Percentiles rank a stretch among this genome's conserved stretches.
Conservation (phyloP, 2,329 filamentous ascomycete species). For the Aschersonia sp. region DNA sequence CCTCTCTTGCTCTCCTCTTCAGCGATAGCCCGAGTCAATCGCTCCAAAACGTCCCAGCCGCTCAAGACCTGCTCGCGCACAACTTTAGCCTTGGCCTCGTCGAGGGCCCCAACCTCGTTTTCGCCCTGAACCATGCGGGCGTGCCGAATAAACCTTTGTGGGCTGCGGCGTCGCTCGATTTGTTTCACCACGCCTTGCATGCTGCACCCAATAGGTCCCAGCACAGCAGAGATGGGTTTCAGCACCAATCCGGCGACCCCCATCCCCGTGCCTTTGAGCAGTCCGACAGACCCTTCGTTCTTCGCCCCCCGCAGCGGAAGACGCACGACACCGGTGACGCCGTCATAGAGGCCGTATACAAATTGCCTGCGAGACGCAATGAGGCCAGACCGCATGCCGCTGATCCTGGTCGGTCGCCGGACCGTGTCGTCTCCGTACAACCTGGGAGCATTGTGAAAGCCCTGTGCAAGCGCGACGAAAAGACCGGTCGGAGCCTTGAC, state of each 20-base stretch:
- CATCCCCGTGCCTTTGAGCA: constrained; percentile 43
- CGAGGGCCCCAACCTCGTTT: constrained; percentile 23
- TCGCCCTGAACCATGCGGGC: constrained; percentile 45
- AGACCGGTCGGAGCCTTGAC: constrained; percentile 45
- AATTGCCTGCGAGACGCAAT: constrained; percentile 47
- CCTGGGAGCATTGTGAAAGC: constrained; percentile 56
- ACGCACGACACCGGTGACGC: constrained; percentile 44
- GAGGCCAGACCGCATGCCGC: constrained; percentile 48
- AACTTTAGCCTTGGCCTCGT: constrained; percentile 15
- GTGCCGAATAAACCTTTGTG: constrained; percentile 36
- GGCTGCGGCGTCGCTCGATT: constrained; percentile 34
- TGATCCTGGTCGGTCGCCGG: constrained; percentile 45
- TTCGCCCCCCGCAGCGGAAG: constrained; percentile 44
- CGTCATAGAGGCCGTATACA: constrained; percentile 49
- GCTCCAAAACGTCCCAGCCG: constrained; percentile 17
- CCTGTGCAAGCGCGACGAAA: constrained; percentile 46
- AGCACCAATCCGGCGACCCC: constrained; percentile 49
- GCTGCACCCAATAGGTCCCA: constrained; percentile 46
- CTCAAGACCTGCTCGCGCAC: constrained; percentile 13
- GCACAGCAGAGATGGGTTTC: constrained; percentile 47
- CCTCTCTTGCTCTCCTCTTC: constrained; percentile 20
- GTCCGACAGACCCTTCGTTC: constrained; percentile 30
- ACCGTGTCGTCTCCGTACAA: constrained; percentile 59
- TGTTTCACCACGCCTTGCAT: constrained; percentile 52
- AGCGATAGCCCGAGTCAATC: constrained; percentile 14